Evolutionary conservation across 176 grass and related monocot species (phyloP), one percentile per base, ranked within the genome.

Genomic region (Rhipidocladum racemiflorum): DNA sequence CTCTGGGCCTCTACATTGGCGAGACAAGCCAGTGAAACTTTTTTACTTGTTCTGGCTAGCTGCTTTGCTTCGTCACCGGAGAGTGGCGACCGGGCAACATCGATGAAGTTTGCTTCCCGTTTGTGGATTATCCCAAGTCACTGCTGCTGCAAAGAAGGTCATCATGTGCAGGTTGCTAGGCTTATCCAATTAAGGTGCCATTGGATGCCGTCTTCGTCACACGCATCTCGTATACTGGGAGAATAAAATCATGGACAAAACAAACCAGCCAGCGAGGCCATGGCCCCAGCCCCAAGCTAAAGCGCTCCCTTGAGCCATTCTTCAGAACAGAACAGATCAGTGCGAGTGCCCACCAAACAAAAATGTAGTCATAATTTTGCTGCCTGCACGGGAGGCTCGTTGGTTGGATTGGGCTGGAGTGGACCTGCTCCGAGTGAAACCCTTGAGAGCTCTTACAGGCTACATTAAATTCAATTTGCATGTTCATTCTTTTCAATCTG

Each of bases 311-410:
- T 23, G 50, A 7, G 42, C 75, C 64, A 53, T 8, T 15, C 17
- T 50, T 38, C 83, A 56, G 44, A 54, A 16, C 83, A 56, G 44
- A 54, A 16, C 9, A 29, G 70, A 75, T 61, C 70, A 4, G 5
- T 66, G 50, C 53, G n/a, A 9, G 24, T 5, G 24, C 36, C 40
- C 14, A 24, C 40, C 18, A 3, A 42, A 30, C 49, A 40, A 1
- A 53, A 20, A 32, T 39, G 32, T 30, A 9, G 64, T 65, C 54
- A 65, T 78, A 44, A 78, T 78, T 83, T 40, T 45, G 86, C 80
- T 55, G 65, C 79, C 85, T 70, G 39, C 71, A 14, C 16, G 23
- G 10, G 68, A 24, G 68, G 57, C 77, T 27, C 12, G 45, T 14
- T 73, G 60, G 27, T 13, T 2, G 20, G 65, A 7, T 23, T 44